Conservation (phyloP, 768 basidiomycete genomes). For the Suillus placidus region DNA sequence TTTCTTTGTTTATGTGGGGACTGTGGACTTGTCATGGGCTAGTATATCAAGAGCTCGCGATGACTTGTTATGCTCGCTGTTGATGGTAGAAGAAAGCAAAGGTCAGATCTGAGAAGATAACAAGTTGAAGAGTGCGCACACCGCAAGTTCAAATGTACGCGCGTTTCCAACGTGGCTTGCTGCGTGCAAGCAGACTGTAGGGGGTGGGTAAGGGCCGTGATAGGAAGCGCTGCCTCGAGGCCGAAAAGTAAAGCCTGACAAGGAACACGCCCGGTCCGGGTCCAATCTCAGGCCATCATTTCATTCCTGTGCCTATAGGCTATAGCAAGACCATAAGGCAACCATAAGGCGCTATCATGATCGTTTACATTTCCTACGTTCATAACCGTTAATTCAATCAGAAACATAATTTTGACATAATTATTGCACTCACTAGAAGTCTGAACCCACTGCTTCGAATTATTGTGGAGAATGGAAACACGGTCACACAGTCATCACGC, state of each 20-base stretch:
- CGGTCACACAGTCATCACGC: constrained; percentile 6
- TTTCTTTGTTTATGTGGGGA: constrained; percentile 63
- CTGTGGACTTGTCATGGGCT: constrained; percentile 54
- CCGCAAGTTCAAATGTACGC: constrained; percentile 36
- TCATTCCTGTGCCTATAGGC: not conserved
- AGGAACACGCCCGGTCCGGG: constrained; percentile 17
- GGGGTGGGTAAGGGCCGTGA: constrained; percentile 56
- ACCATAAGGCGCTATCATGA: not conserved
- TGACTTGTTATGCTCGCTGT: constrained; percentile 22
- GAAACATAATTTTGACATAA: not conserved
- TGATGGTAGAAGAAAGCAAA: constrained; percentile 33
- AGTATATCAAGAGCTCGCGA: constrained; percentile 23
- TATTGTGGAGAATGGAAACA: not conserved
- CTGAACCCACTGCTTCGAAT: not conserved
- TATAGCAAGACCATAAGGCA: too few relatives aligned
- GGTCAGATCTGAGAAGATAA: constrained; percentile 37
- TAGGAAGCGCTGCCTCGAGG: constrained; percentile 53
- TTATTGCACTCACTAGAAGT: not conserved
- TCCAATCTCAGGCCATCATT: constrained; percentile 7
- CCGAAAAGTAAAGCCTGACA: constrained; percentile 21
- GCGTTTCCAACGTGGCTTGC: constrained; percentile 69
- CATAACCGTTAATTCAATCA: constrained; percentile 14
- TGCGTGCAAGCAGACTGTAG: constrained; percentile 49
- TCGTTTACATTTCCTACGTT: constrained; percentile 12
- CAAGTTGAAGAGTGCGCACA: constrained; percentile 12